These are phyloP conservation scores for Pichia manshurica DNA, from an alignment of 805 yeast species.

Conservation along the genomic window DNA sequence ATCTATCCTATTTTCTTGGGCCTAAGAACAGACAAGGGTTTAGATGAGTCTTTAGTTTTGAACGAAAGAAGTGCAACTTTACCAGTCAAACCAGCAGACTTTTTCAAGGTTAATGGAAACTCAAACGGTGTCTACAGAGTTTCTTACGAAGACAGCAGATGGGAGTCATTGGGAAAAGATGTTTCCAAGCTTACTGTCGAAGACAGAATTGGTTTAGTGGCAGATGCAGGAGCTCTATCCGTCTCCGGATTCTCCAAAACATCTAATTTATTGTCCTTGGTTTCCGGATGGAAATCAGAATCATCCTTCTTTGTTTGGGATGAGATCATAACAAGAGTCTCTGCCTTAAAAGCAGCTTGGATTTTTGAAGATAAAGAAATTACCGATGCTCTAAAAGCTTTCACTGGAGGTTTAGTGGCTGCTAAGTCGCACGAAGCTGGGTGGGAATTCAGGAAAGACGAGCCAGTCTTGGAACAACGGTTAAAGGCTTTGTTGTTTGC, in stretches of 20 bases:
- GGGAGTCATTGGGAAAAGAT: slow-evolving; percentile 34
- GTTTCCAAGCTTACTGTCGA: slow-evolving; percentile 38
- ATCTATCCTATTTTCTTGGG: slow-evolving; percentile 54
- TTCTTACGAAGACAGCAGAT: slow-evolving; percentile 38
- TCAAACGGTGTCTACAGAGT: slow-evolving; percentile 52
- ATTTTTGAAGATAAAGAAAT: slow-evolving; percentile 36
- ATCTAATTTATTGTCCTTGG: slow-evolving; percentile 41
- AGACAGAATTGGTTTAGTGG: slow-evolving; percentile 51
- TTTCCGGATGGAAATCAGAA: slow-evolving; percentile 35
- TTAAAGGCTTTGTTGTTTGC: slow-evolving; percentile 39
- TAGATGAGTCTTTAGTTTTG: slow-evolving; percentile 27
- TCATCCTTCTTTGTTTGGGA: slow-evolving; percentile 51
- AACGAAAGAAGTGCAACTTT: slow-evolving; percentile 21
- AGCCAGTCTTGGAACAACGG: slow-evolving; percentile 36
- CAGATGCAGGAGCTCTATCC: slow-evolving; percentile 49
- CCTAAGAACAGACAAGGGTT: slow-evolving; percentile 24
- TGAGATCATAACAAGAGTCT: slow-evolving; percentile 42
- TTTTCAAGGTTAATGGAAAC: slow-evolving; percentile 48
- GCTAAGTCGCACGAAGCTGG: slow-evolving; percentile 45
- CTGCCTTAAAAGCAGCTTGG: slow-evolving; percentile 27
- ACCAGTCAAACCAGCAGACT: slow-evolving; percentile 19
- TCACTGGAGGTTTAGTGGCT: slow-evolving; percentile 27
- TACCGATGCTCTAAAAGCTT: slow-evolving; percentile 29
- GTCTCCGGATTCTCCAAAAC: slow-evolving; percentile 42
- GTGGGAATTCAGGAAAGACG: slow-evolving; percentile 83